Percentiles rank a stretch among this genome's conserved stretches.
These are phyloP conservation scores for Salix purpurea DNA, from an alignment of 345 rosid species.

Conservation along the genomic window DNA sequence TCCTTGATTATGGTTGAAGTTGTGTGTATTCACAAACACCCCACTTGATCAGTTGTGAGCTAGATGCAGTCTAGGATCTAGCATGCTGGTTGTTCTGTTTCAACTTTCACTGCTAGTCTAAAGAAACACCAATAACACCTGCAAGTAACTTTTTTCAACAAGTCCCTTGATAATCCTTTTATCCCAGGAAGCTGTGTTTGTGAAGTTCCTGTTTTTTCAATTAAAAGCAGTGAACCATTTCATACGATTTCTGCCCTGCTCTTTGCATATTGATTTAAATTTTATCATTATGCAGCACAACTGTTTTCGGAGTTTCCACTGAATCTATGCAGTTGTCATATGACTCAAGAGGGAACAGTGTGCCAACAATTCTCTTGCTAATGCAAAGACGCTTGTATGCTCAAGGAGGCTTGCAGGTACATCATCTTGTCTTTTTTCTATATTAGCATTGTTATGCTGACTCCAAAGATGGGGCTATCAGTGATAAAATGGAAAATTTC, in stretches of 20 bases:
- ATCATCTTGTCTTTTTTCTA: not conserved
- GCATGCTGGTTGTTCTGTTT: not conserved
- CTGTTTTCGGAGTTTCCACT: constrained; percentile 38
- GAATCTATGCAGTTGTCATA: constrained; percentile 36
- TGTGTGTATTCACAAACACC: not conserved
- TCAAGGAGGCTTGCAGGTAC: constrained; percentile 33
- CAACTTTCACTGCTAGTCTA: not conserved
- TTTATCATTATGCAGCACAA: constrained; percentile 22
- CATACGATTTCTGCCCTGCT: not conserved
- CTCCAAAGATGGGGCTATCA: not conserved
- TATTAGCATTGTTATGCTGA: not conserved
- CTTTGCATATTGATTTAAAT: not conserved
- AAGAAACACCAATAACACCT: not conserved
- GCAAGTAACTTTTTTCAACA: not conserved
- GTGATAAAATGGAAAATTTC: not conserved
- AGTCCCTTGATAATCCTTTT: not conserved
- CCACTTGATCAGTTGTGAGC: not conserved
- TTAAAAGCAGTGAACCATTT: not conserved
- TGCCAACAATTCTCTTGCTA: constrained; percentile 32
- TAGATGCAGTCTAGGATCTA: not conserved
- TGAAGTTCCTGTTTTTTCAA: not conserved
- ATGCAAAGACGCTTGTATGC: constrained; percentile 28
- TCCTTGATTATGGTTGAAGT: not conserved
- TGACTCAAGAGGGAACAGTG: constrained; percentile 32
- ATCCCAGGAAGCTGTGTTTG: not conserved